A percentile compares a stretch with the other conserved stretches of the same genome.
Conservation (phyloP, 1,139 yeast genomes). For the Blastobotrys aristatus region DNA sequence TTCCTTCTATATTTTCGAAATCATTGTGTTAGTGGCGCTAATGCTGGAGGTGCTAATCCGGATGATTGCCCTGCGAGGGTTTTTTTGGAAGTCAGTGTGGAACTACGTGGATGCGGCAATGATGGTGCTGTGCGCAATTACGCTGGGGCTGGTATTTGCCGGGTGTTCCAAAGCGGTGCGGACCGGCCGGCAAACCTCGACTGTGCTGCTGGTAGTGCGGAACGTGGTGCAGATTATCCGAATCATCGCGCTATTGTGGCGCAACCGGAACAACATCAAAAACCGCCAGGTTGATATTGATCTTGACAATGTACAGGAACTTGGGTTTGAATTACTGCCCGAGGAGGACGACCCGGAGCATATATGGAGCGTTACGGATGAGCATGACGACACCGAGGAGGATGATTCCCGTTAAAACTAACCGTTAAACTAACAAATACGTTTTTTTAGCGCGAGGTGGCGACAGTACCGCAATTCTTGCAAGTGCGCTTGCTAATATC, state of each 20-base stretch:
- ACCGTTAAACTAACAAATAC: neutral
- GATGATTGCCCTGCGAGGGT: constrained; percentile 17
- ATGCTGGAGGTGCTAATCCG: constrained; percentile 19
- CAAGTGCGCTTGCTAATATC: constrained; percentile 67
- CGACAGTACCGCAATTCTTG: constrained; percentile 58
- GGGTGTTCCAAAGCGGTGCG: constrained; percentile 20
- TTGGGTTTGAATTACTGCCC: constrained; percentile 20
- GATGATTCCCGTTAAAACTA: neutral
- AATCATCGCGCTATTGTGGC: constrained; percentile 18
- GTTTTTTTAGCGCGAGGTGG: constrained; percentile 20
- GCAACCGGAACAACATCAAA: constrained; percentile 16
- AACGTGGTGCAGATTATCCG: constrained; percentile 20
- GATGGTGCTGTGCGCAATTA: constrained; percentile 18
- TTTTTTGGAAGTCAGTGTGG: constrained; percentile 21
- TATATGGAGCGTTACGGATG: constrained; percentile 14
- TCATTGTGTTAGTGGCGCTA: constrained; percentile 19
- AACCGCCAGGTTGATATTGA: constrained; percentile 20
- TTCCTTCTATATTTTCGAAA: constrained; percentile 13
- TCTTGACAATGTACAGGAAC: constrained; percentile 19
- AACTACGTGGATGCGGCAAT: constrained; percentile 18
- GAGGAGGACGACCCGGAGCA: constrained; percentile 14
- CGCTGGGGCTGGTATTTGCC: constrained; percentile 21
- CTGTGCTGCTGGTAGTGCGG: constrained; percentile 18
- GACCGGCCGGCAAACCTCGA: constrained; percentile 19
- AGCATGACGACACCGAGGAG: constrained; percentile 6